phyloP scores from a whole-genome alignment of 257 asterid species.

The Fraxinus cuspidata region DNA sequence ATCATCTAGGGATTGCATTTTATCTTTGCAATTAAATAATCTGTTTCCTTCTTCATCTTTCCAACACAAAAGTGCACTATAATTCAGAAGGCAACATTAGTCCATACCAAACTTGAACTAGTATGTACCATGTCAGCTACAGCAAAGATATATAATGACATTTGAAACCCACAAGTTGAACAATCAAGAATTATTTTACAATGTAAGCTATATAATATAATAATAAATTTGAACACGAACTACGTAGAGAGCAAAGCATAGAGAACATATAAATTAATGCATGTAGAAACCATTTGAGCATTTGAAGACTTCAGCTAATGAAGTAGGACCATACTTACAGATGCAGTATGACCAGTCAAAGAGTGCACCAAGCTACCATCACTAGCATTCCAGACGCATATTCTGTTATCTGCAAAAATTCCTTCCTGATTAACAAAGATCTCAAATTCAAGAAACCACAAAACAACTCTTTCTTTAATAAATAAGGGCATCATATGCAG shows the following conservation, averaged over 20 bases:
- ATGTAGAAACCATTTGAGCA: slow-evolving; percentile 14
- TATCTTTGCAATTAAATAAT: background rate
- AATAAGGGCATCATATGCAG: background rate
- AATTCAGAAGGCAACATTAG: background rate
- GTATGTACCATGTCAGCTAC: background rate
- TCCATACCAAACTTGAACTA: background rate
- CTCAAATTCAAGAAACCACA: slow-evolving; percentile 27
- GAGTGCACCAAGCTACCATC: slow-evolving; percentile 98
- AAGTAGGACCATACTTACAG: slow-evolving; percentile 60
- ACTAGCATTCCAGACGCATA: slow-evolving; percentile 96
- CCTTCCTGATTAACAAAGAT: slow-evolving; percentile 14
- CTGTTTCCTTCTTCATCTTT: background rate
- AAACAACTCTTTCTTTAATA: slow-evolving; percentile 24
- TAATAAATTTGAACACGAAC: background rate
- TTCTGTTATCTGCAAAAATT: slow-evolving; percentile 79
- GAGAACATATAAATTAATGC: background rate
- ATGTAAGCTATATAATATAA: background rate
- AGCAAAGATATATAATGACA: background rate
- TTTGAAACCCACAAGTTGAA: background rate
- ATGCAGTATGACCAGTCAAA: slow-evolving; percentile 80
- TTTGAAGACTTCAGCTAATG: background rate
- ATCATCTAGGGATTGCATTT: background rate
- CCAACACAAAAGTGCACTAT: background rate
- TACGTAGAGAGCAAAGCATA: background rate
- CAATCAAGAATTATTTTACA: background rate